These are phyloP conservation scores for Calonectria honghensis DNA, from an alignment of 2,329 filamentous ascomycete genomes.

Conservation along the genomic window DNA sequence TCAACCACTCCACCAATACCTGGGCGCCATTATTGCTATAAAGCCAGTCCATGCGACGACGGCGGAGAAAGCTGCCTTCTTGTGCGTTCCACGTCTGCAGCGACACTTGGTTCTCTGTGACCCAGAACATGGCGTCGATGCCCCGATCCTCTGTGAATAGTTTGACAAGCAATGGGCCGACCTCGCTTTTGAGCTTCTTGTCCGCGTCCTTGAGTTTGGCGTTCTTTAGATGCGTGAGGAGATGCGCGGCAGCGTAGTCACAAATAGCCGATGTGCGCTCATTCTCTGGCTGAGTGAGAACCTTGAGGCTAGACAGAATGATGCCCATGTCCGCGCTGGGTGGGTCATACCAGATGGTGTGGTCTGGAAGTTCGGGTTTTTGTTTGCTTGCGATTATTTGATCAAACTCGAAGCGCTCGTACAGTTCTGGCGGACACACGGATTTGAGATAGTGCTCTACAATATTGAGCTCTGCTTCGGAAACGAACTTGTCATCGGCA, in stretches of 20 bases:
- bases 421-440: background rate
- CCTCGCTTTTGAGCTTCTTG: background rate
- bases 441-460: background rate
- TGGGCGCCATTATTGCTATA: background rate
- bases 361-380: background rate
- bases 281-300: background rate
- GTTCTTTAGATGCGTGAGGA: background rate
- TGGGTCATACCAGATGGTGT: constrained; percentile 2
- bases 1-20: background rate
- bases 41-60: background rate
- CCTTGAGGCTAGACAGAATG: background rate
- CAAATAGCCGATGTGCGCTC: background rate
- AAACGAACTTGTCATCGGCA: background rate
- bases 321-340: background rate
- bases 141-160: background rate
- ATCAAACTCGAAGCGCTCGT: background rate
- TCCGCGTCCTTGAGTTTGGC: background rate
- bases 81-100: background rate
- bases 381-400: background rate
- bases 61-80: background rate
- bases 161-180: background rate
- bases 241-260: background rate
- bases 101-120: background rate
- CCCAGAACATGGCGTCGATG: background rate
- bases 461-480: background rate